A percentile compares a stretch with the other conserved stretches of the same genome.
Evolutionary conservation across 768 basidiomycete genomes (phyloP).

Genomic region (Lactarius sanguifluus): DNA sequence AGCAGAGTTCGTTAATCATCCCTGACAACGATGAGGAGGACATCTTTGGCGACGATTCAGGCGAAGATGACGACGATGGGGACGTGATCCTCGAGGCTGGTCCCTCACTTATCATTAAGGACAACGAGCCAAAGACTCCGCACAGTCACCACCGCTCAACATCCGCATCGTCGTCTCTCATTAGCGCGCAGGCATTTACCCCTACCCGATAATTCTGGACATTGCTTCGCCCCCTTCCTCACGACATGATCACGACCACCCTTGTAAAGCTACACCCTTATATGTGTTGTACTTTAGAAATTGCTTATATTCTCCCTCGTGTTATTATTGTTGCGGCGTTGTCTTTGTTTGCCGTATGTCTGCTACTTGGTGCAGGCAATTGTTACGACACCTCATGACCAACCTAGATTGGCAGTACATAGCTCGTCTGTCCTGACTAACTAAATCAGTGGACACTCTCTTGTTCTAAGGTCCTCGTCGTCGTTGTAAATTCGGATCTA

Average conservation of each 20-base stretch:
- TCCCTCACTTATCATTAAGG: conserved; percentile 54
- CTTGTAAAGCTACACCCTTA: conserved; percentile 11
- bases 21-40: conserved; percentile 34
- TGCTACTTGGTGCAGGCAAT: neutral
- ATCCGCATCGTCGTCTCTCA: conserved; percentile 6
- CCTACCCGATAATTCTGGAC: neutral
- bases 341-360: neutral
- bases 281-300: conserved; percentile 22
- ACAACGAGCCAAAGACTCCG: conserved; percentile 21
- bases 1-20: conserved; percentile 35
- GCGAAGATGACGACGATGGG: conserved; percentile 59
- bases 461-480: neutral
- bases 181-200: neutral
- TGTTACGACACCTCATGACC: neutral
- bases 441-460: neutral
- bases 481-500: neutral
- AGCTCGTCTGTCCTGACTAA: neutral
- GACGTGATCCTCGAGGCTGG: conserved; percentile 78
- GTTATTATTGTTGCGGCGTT: neutral
- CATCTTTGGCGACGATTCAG: conserved; percentile 35
- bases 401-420: neutral
- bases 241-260: conserved; percentile 6
- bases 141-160: conserved; percentile 11
- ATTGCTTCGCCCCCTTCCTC: neutral
- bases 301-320: conserved; percentile 8